Conservation (phyloP, 768 basidiomycete genomes). For the Tricholoma saponaceum region DNA sequence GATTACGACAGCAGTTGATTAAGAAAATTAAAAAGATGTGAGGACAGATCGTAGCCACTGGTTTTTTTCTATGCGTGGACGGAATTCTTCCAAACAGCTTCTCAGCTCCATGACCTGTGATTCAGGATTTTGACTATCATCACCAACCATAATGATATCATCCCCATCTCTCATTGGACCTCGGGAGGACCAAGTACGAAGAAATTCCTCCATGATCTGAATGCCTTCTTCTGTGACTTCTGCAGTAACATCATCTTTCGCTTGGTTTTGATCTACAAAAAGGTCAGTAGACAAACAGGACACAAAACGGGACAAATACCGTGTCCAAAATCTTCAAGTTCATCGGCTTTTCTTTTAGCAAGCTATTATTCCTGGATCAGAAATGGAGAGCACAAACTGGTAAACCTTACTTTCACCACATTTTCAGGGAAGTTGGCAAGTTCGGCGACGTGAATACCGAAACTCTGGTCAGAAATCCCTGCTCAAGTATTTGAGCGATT, state of each 20-base stretch:
- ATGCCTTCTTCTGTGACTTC: slow-evolving; percentile 77
- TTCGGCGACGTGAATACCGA: slow-evolving; percentile 96
- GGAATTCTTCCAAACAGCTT: slow-evolving; percentile 60
- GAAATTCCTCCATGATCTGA: slow-evolving; percentile 72
- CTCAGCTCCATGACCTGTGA: slow-evolving; percentile 51
- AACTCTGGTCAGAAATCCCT: slow-evolving; percentile 96
- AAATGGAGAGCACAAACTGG: not conserved
- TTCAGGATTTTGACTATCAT: slow-evolving; percentile 27
- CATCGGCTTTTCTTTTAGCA: slow-evolving; percentile 89
- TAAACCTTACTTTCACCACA: slow-evolving; percentile 71
- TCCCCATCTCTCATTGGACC: slow-evolving; percentile 43
- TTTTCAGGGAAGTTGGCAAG: slow-evolving; percentile 97
- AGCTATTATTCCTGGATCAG: slow-evolving; percentile 41
- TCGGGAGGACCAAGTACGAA: slow-evolving; percentile 53
- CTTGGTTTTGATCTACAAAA: slow-evolving; percentile 18
- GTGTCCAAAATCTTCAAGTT: slow-evolving; percentile 78
- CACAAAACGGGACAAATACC: slow-evolving; percentile 3
- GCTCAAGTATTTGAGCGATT: not conserved
- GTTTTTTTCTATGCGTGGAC: slow-evolving; percentile 70
- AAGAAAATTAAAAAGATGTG: slow-evolving; percentile 22
- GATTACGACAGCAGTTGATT: not conserved
- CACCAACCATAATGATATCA: slow-evolving; percentile 42
- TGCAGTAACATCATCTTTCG: slow-evolving; percentile 44
- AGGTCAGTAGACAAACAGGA: not conserved
- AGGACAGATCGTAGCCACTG: slow-evolving; percentile 71